phyloP scores from a whole-genome alignment of 2,329 filamentous ascomycete genomes.

The Aspergillus carbonarius region DNA sequence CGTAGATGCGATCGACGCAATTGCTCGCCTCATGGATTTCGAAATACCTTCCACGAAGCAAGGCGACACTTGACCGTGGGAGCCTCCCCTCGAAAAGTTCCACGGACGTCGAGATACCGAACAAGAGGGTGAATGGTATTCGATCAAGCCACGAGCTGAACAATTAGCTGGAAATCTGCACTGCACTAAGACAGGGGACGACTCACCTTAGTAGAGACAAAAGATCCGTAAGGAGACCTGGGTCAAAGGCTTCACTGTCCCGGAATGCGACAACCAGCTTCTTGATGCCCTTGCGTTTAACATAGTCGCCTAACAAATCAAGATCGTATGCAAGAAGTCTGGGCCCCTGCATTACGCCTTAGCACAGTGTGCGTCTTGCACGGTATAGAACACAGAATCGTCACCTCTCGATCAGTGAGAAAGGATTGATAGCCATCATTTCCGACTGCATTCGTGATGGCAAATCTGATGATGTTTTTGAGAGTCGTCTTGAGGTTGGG shows the following conservation, averaged over 20 bases:
- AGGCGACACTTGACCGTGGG: conserved; percentile 52
- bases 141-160: conserved; percentile 60
- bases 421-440: conserved; percentile 41
- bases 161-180: conserved; percentile 18
- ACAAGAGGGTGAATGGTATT: conserved; percentile 59
- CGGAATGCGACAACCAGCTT: conserved; percentile 46
- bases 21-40: conserved; percentile 52
- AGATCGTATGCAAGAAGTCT: conserved; percentile 48
- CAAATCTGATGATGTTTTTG: conserved; percentile 47
- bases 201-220: conserved; percentile 49
- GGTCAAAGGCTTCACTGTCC: conserved; percentile 51
- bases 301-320: conserved; percentile 45
- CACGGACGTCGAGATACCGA: conserved; percentile 63
- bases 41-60: conserved; percentile 56
- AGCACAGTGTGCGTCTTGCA: neutral
- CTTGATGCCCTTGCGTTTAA: conserved; percentile 35
- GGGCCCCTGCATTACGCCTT: conserved; percentile 31
- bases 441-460: conserved; percentile 39
- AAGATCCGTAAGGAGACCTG: conserved; percentile 44
- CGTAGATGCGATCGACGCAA: conserved; percentile 44
- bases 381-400: conserved; percentile 4
- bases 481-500: conserved; percentile 47
- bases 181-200: no score
- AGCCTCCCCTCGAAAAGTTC: conserved; percentile 61
- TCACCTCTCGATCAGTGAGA: conserved; percentile 40